These are phyloP conservation scores for Coemansia sp. DNA, from an alignment of 192 early-diverging fungal species.

Conservation along the genomic window DNA sequence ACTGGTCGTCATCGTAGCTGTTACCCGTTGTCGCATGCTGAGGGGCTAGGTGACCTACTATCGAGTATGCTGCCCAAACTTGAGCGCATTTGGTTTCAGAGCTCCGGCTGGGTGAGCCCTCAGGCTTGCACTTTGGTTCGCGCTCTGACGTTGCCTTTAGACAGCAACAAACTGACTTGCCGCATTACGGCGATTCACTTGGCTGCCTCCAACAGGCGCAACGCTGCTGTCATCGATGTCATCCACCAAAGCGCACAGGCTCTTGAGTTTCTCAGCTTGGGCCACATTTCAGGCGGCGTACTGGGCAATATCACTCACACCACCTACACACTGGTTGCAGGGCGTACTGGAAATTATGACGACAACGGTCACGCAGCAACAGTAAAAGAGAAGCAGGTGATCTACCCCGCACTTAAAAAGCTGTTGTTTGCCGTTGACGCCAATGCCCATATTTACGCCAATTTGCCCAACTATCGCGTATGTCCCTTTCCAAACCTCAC, in stretches of 20 bases:
- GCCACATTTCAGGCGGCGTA: slow-evolving; percentile 25
- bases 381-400: not conserved
- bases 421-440: slow-evolving; percentile 36
- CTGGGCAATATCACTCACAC: slow-evolving; percentile 12
- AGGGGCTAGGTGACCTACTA: not conserved
- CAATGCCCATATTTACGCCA: slow-evolving; percentile 20
- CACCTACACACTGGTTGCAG: not conserved
- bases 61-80: not conserved
- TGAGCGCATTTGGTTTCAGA: slow-evolving; percentile 24
- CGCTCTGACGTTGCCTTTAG: not conserved
- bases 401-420: slow-evolving; percentile 11
- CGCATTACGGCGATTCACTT: slow-evolving; percentile 14
- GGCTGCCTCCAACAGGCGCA: slow-evolving; percentile 2
- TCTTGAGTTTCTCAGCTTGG: slow-evolving; percentile 24
- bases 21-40: not conserved
- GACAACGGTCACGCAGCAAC: not conserved
- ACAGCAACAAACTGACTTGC: not conserved
- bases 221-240: slow-evolving; percentile 6
- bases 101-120: not conserved
- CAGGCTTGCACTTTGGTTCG: not conserved
- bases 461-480: not conserved
- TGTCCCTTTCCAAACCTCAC: slow-evolving; percentile 31
- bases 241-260: slow-evolving; percentile 19
- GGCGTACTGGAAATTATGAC: not conserved
- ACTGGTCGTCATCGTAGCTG: not conserved